phyloP scores from a whole-genome alignment of 2,329 filamentous ascomycete genomes.

The Harringtonia aguacate region DNA sequence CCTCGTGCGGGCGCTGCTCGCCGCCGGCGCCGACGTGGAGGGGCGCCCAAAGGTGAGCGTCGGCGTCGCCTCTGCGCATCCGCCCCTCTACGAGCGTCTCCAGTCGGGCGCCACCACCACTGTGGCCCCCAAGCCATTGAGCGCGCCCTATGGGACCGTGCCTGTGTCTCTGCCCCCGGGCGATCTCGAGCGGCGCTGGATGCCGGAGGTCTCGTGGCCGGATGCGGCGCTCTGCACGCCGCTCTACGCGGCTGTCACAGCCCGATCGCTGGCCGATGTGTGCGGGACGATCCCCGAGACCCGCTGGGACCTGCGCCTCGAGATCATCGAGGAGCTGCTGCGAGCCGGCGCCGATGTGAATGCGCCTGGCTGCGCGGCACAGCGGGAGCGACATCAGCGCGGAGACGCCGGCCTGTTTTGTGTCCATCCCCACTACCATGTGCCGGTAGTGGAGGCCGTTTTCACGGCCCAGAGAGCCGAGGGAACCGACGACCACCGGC shows the following conservation, averaged over 20 bases:
- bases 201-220: neutral
- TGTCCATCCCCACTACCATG: neutral
- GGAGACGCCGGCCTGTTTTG: neutral
- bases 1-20: neutral
- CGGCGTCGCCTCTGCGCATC: neutral
- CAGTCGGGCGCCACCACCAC: too few relatives aligned
- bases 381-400: neutral
- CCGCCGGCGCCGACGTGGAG: neutral
- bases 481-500: neutral
- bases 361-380: neutral
- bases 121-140: too few relatives aligned
- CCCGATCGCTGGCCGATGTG: neutral
- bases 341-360: neutral
- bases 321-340: neutral
- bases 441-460: neutral
- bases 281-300: neutral
- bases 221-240: neutral
- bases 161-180: too few relatives aligned
- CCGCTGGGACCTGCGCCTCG: neutral
- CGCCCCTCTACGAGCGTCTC: neutral
- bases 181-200: neutral
- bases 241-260: neutral
- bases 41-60: neutral
- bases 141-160: too few relatives aligned
- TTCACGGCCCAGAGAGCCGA: neutral